These are phyloP conservation scores for Erysiphe pulchra DNA, from an alignment of 2,329 filamentous ascomycete genomes.

Conservation along the genomic window DNA sequence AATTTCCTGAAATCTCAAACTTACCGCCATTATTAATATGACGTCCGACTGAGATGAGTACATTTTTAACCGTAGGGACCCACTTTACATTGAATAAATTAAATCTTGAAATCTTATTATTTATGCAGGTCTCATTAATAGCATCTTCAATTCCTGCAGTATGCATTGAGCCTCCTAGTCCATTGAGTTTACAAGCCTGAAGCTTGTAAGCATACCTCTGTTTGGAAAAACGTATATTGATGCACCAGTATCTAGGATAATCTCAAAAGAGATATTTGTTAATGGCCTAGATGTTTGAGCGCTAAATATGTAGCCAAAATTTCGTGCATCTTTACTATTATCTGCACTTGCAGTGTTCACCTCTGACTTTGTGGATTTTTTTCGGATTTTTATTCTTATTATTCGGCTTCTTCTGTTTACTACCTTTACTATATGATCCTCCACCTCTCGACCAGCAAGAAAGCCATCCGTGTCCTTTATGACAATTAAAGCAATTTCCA, in stretches of 20 bases:
- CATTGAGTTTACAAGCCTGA: background rate
- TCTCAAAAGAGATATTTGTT: background rate
- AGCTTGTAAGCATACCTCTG: background rate
- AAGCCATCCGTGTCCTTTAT: background rate
- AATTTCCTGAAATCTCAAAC: background rate
- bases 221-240: background rate
- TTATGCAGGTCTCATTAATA: background rate
- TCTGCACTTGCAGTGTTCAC: too few relatives aligned
- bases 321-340: background rate
- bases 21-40: background rate
- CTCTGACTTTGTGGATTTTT: too few relatives aligned
- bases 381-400: background rate
- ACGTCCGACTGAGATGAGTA: background rate
- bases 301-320: background rate
- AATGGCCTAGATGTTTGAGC: too few relatives aligned
- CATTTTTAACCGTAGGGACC: background rate
- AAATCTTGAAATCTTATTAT: background rate
- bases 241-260: background rate
- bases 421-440: background rate
- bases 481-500: background rate
- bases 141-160: background rate
- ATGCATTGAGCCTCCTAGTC: background rate
- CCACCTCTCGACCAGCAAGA: background rate
- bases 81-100: background rate
- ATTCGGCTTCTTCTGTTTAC: background rate